These are phyloP conservation scores for Malassezia furfur DNA, from an alignment of 1,284 basidiomycete genomes.

Conservation along the genomic window DNA sequence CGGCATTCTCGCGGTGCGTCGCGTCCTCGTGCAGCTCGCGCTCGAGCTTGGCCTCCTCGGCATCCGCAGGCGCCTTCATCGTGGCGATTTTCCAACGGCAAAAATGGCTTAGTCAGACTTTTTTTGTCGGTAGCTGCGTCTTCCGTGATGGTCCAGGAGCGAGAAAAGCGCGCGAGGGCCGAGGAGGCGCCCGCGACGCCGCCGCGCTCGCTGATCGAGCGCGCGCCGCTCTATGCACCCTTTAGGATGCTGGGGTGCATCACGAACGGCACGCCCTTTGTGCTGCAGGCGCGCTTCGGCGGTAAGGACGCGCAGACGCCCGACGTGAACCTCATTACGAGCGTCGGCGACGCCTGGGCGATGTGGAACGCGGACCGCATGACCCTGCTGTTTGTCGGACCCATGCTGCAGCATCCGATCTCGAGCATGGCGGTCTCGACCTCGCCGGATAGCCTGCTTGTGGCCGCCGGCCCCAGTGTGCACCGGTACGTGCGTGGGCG, in stretches of 20 bases:
- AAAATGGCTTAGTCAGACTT: slow-evolving; percentile 16
- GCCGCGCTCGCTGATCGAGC: neutral
- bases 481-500: slow-evolving; percentile 79
- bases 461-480: slow-evolving; percentile 60
- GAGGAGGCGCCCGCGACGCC: neutral
- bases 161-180: slow-evolving; percentile 15
- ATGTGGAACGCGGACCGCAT: slow-evolving; percentile 93
- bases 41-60: slow-evolving; percentile 13
- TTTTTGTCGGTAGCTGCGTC: neutral
- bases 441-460: slow-evolving; percentile 79
- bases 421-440: slow-evolving; percentile 59
- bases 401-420: slow-evolving; percentile 66
- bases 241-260: slow-evolving; percentile 88
- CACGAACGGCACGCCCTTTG: slow-evolving; percentile 82
- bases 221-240: slow-evolving; percentile 67
- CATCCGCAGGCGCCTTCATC: slow-evolving; percentile 5
- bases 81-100: neutral
- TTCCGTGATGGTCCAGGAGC: neutral
- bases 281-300: slow-evolving; percentile 68
- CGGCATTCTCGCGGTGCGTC: neutral
- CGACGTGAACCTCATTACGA: slow-evolving; percentile 65
- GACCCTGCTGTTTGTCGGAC: slow-evolving; percentile 85
- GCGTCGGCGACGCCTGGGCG: slow-evolving; percentile 81
- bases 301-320: slow-evolving; percentile 65
- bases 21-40: slow-evolving; percentile 11